Conservation (phyloP, 225 moss, liverwort and hornwort genomes). For the Bryoerythrophyllum caledonicum region DNA sequence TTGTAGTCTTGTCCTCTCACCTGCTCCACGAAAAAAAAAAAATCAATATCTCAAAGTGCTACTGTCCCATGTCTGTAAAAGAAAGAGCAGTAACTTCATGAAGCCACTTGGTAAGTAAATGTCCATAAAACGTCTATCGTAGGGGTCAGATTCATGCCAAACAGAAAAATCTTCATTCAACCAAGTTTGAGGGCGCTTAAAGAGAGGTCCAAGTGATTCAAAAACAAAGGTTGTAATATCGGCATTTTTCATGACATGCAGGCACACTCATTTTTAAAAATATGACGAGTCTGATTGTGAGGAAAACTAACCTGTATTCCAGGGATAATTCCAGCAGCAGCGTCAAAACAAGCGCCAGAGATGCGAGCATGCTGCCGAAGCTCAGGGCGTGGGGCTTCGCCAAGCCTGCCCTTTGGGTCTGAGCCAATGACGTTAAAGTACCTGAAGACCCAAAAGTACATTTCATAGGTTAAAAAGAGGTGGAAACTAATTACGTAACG, state of each 20-base stretch:
- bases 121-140: not conserved
- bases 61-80: not conserved
- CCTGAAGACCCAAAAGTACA: slow-evolving; percentile 22
- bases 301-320: slow-evolving; percentile 49
- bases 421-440: slow-evolving; percentile 87
- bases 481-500: not conserved
- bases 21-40: not conserved
- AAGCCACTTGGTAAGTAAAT: not conserved
- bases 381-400: slow-evolving; percentile 73
- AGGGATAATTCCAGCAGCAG: slow-evolving; percentile 50
- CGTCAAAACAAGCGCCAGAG: slow-evolving; percentile 82
- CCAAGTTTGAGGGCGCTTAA: too few relatives aligned
- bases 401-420: slow-evolving; percentile 65
- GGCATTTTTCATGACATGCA: too few relatives aligned
- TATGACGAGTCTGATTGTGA: not conserved
- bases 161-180: too few relatives aligned
- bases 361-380: slow-evolving; percentile 68
- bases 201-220: too few relatives aligned
- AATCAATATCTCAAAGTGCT: not conserved
- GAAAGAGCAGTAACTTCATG: not conserved
- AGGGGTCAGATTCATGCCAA: too few relatives aligned
- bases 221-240: too few relatives aligned
- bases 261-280: too few relatives aligned
- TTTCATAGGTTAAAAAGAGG: not conserved
- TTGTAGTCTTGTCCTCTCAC: slow-evolving; percentile 56